Conservation (phyloP, 768 basidiomycete species). For the Cyathus striatus region DNA sequence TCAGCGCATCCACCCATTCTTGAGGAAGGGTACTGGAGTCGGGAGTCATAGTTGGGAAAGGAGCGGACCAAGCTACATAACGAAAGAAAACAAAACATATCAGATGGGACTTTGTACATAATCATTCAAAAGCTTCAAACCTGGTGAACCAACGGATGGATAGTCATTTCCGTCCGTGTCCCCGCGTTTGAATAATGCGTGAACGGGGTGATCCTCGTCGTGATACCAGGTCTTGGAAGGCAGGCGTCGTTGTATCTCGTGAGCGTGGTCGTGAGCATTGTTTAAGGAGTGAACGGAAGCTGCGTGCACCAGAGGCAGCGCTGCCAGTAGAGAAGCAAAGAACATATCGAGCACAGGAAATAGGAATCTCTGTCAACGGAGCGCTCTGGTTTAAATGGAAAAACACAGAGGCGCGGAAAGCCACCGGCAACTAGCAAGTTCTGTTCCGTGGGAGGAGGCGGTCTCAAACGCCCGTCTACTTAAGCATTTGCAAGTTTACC, state of each 20-base stretch:
- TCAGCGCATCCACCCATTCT: constrained; percentile 69
- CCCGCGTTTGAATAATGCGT: constrained; percentile 59
- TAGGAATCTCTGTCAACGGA: too few species aligned
- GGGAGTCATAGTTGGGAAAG: constrained; percentile 53
- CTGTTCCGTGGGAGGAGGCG: too few species aligned
- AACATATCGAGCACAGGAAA: too few species aligned
- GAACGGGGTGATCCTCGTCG: constrained; percentile 49
- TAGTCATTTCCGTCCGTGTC: constrained; percentile 44
- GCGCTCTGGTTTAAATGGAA: too few species aligned
- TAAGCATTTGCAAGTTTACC: too few species aligned
- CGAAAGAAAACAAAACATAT: constrained; percentile 2
- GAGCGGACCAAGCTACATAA: constrained; percentile 64
- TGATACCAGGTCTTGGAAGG: constrained; percentile 56
- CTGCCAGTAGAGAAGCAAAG: not conserved
- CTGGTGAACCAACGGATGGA: constrained; percentile 52
- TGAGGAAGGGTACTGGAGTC: constrained; percentile 50
- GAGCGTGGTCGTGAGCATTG: constrained; percentile 22
- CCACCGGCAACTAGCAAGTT: too few species aligned
- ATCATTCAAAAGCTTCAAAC: constrained; percentile 27
- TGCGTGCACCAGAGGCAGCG: constrained; percentile 11
- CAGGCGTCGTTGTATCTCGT: constrained; percentile 20
- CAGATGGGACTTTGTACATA: not conserved
- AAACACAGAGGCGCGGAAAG: too few species aligned
- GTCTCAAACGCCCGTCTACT: too few species aligned
- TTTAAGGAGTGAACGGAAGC: constrained; percentile 8